Percentiles rank a stretch among this genome's conserved stretches.
Conservation (phyloP, 768 basidiomycete species). For the Hysterangium stoloniferum region DNA sequence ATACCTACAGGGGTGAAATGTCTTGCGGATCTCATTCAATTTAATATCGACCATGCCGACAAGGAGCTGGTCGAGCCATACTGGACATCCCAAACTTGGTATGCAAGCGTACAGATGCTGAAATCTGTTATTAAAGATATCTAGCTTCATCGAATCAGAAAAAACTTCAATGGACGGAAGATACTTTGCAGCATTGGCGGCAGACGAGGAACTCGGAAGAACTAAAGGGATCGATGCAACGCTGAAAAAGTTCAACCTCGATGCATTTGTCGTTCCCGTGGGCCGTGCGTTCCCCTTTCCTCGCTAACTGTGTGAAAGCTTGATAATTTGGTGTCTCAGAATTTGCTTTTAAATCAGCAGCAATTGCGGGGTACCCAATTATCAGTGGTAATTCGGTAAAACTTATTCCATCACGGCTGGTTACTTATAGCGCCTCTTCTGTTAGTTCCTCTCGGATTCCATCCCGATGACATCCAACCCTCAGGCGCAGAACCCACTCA, state of each 20-base stretch:
- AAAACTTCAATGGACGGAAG: constrained; percentile 1
- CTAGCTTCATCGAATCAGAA: constrained; percentile 8
- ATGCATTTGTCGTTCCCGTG: constrained; percentile 14
- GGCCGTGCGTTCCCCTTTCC: background rate
- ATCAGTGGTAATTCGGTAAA: constrained; percentile 16
- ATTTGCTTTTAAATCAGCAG: background rate
- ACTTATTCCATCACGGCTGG: background rate
- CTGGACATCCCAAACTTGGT: constrained; percentile 29
- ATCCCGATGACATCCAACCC: constrained; percentile 21
- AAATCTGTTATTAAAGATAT: background rate
- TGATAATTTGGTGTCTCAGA: background rate
- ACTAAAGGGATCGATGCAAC: constrained; percentile 14
- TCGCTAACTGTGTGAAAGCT: background rate
- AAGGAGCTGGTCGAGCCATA: constrained; percentile 37
- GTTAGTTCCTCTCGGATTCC: constrained; percentile 35
- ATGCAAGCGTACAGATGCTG: background rate
- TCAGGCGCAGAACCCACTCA: constrained; percentile 20
- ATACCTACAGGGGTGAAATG: constrained; percentile 50
- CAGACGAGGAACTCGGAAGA: constrained; percentile 8
- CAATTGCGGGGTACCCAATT: constrained; percentile 13
- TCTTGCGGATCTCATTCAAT: constrained; percentile 50
- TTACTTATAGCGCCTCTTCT: background rate
- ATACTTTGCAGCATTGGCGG: constrained; percentile 4
- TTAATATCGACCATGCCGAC: constrained; percentile 44
- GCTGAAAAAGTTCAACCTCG: constrained; percentile 14